Percentiles rank a stretch among this genome's conserved stretches.
Conservation (phyloP, 2,329 filamentous ascomycete species). For the Incumbomyces delicatus region DNA sequence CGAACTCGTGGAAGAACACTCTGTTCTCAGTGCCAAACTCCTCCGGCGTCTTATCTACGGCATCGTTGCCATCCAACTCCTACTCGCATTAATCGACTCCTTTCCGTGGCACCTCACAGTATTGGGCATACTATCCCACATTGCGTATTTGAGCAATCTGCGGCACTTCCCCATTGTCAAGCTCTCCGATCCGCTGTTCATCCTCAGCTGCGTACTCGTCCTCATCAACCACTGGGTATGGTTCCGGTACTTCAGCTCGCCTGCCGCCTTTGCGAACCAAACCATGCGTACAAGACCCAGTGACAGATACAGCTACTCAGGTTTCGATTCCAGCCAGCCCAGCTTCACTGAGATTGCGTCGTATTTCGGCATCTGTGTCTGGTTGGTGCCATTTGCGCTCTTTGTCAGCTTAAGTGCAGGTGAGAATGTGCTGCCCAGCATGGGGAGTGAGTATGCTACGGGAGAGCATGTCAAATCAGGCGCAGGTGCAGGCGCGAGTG, state of each 20-base stretch:
- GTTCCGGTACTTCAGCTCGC: constrained; percentile 81
- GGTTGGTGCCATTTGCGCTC: constrained; percentile 88
- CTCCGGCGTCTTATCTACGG: constrained; percentile 75
- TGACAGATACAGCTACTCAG: constrained; percentile 33
- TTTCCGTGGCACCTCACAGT: constrained; percentile 68
- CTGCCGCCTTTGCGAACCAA: constrained; percentile 38
- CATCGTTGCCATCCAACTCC: constrained; percentile 62
- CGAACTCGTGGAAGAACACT: constrained; percentile 95
- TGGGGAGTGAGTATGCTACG: constrained; percentile 66
- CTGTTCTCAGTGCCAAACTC: constrained; percentile 81
- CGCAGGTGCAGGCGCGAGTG: constrained; percentile 5
- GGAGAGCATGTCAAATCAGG: constrained; percentile 30
- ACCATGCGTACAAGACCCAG: neutral
- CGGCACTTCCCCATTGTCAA: constrained; percentile 67
- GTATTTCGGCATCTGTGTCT: constrained; percentile 93
- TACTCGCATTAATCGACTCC: constrained; percentile 72
- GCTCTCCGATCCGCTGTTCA: constrained; percentile 75
- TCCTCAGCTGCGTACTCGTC: constrained; percentile 75
- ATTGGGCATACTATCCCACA: constrained; percentile 69
- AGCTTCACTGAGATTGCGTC: constrained; percentile 90
- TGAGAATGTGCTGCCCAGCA: constrained; percentile 88
- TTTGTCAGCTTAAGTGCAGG: constrained; percentile 91
- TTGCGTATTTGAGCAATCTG: constrained; percentile 83
- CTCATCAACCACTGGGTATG: constrained; percentile 87
- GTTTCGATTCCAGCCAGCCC: constrained; percentile 46